A percentile compares a stretch with the other conserved stretches of the same genome.
These are phyloP conservation scores for Candida anglica DNA, from an alignment of 805 yeast species.

Conservation along the genomic window DNA sequence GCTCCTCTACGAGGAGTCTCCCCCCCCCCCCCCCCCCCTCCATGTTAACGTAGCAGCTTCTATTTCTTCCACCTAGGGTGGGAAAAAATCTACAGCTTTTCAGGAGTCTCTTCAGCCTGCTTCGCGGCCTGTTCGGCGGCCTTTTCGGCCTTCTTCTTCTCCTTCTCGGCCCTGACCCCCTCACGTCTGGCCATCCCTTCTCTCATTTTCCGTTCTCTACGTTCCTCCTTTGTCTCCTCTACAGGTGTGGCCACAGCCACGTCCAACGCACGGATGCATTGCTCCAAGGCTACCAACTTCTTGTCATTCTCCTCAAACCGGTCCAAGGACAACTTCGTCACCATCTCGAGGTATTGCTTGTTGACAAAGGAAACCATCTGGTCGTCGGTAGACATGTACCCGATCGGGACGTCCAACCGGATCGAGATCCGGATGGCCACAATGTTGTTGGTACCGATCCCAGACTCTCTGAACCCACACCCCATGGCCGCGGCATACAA, in stretches of 20 bases:
- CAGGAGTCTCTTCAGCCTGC: too few relatives aligned
- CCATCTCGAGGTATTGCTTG: conserved; percentile 44
- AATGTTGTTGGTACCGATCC: conserved; percentile 73
- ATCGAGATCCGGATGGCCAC: conserved; percentile 79
- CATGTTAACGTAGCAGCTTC: background rate
- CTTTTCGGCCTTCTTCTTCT: conserved; percentile 9
- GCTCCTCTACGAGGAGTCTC: too few relatives aligned
- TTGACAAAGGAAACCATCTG: conserved; percentile 43
- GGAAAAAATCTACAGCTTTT: too few relatives aligned
- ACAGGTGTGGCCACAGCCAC: conserved; percentile 3
- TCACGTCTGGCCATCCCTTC: conserved; percentile 46
- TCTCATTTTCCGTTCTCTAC: conserved; percentile 47
- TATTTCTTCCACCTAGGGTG: too few relatives aligned
- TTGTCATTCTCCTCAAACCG: conserved; percentile 63
- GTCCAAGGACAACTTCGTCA: conserved; percentile 54
- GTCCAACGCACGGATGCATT: conserved; percentile 13
- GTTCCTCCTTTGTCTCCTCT: conserved; percentile 53
- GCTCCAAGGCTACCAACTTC: conserved; percentile 46
- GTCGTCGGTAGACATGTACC: conserved; percentile 37
- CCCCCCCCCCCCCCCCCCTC: background rate
- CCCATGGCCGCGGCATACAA: conserved; percentile 71
- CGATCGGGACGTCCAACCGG: conserved; percentile 74
- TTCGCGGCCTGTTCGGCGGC: too few relatives aligned
- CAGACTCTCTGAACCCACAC: conserved; percentile 85
- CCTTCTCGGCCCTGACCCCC: conserved; percentile 29